Conservation (phyloP, 169 alveolate genomes). For the Miamiensis avidus region DNA sequence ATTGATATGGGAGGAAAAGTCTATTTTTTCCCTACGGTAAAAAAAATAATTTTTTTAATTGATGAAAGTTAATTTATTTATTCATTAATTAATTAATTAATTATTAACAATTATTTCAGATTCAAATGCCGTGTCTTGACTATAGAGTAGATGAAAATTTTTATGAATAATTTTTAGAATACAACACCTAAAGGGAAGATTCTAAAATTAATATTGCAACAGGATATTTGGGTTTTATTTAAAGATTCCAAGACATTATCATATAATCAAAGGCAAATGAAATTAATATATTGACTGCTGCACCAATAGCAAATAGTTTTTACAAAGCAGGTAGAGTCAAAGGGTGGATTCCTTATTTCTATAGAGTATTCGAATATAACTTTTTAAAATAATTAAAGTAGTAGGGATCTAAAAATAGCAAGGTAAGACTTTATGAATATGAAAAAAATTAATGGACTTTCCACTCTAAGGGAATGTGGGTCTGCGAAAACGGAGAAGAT, state of each 20-base stretch:
- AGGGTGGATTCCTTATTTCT: conserved; percentile 57
- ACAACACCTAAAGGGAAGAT: not conserved
- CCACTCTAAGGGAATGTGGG: conserved; percentile 69
- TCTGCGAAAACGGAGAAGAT: conserved; percentile 39
- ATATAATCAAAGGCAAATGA: conserved; percentile 22
- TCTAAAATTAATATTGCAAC: conserved; percentile 39
- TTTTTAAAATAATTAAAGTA: conserved; percentile 29
- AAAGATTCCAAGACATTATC: conserved; percentile 25
- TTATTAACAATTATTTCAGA: conserved; percentile 1
- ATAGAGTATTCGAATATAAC: conserved; percentile 50
- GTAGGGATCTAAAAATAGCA: not conserved
- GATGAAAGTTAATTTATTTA: not conserved
- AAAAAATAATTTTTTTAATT: no score
- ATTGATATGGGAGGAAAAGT: conserved; percentile 24
- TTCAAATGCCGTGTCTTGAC: conserved; percentile 37
- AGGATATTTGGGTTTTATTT: conserved; percentile 59
- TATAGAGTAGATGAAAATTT: conserved; percentile 48
- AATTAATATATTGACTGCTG: conserved; percentile 48
- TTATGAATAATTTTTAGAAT: conserved; percentile 32
- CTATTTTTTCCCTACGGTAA: conserved; percentile 22
- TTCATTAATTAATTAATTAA: not conserved
- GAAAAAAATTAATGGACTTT: conserved; percentile 53
- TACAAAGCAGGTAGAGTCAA: conserved; percentile 59
- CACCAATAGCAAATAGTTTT: conserved; percentile 71
- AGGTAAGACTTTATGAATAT: conserved; percentile 40